Conservation (phyloP, 2,329 filamentous ascomycete species). For the Chrysosphaeria jannelii region DNA sequence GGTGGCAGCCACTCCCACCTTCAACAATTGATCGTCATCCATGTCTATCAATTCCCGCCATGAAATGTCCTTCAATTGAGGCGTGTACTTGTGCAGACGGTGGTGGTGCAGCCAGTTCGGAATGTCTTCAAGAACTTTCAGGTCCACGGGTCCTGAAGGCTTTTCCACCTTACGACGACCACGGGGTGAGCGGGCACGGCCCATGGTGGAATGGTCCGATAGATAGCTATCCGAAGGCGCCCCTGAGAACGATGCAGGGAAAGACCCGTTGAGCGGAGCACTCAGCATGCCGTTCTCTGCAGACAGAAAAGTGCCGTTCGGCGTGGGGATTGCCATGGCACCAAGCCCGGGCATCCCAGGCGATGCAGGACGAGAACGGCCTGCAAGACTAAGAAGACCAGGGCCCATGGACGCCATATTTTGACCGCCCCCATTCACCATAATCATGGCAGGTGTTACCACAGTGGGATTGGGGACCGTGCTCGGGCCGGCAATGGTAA, state of each 20-base stretch:
- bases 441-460: too few species aligned
- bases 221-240: constrained; percentile 87
- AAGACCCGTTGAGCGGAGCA: too few species aligned
- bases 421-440: constrained; percentile 86
- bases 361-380: too few species aligned
- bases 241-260: too few species aligned
- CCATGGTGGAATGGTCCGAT: constrained; percentile 79
- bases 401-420: too few species aligned
- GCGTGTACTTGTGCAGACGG: constrained; percentile 92
- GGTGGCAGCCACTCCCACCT: constrained; percentile 76
- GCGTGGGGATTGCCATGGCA: constrained; percentile 42
- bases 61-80: constrained; percentile 88
- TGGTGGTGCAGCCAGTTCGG: constrained; percentile 86
- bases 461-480: too few species aligned
- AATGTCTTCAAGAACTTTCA: constrained; percentile 70
- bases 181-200: constrained; percentile 68
- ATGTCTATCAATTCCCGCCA: constrained; percentile 83
- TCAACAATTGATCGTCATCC: constrained; percentile 77
- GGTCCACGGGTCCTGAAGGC: constrained; percentile 90
- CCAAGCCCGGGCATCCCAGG: too few species aligned
- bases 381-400: too few species aligned
- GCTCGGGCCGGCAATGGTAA: too few species aligned
- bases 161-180: constrained; percentile 85
- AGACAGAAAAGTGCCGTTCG: too few species aligned
- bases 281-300: too few species aligned